Percentiles rank a stretch among this genome's conserved stretches.
Conservation (phyloP, 192 early-diverging fungal genomes). For the Allomyces macrogynus region DNA sequence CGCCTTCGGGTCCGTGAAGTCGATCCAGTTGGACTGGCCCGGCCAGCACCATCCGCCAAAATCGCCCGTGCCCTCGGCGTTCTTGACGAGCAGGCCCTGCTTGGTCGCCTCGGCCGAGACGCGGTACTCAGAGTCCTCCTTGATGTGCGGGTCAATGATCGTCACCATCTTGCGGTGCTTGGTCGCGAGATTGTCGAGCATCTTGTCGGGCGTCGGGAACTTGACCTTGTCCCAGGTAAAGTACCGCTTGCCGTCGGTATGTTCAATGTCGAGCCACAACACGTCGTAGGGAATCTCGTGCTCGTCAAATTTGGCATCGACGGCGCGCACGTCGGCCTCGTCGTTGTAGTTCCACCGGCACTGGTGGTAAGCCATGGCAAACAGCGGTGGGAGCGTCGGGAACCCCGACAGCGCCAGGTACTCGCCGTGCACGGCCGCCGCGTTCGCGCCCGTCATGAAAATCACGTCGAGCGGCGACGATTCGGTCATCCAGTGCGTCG, state of each 20-base stretch:
- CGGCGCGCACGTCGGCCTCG: slow-evolving; percentile 65
- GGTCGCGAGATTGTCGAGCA: slow-evolving; percentile 53
- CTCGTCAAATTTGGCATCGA: slow-evolving; percentile 71
- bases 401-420: slow-evolving; percentile 62
- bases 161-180: slow-evolving; percentile 76
- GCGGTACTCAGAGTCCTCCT: slow-evolving; percentile 51
- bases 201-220: slow-evolving; percentile 65
- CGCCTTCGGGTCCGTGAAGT: slow-evolving; percentile 64
- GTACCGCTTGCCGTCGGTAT: slow-evolving; percentile 95
- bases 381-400: slow-evolving; percentile 63
- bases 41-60: slow-evolving; percentile 99
- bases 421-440: slow-evolving; percentile 43
- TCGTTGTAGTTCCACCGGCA: slow-evolving; percentile 97
- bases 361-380: slow-evolving; percentile 87
- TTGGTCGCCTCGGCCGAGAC: slow-evolving; percentile 62
- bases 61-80: slow-evolving; percentile 35
- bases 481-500: slow-evolving; percentile 87
- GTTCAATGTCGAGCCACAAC: slow-evolving; percentile 98
- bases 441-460: slow-evolving; percentile 46
- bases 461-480: slow-evolving; percentile 73
- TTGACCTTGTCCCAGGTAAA: slow-evolving; percentile 90
- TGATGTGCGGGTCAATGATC: slow-evolving; percentile 95
- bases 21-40: slow-evolving; percentile 74
- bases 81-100: slow-evolving; percentile 55
- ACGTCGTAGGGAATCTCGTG: slow-evolving; percentile 92